Base-by-base conservation (phyloP, 768 basidiomycete species). In the Goffeauzyma gilvescens region DNA sequence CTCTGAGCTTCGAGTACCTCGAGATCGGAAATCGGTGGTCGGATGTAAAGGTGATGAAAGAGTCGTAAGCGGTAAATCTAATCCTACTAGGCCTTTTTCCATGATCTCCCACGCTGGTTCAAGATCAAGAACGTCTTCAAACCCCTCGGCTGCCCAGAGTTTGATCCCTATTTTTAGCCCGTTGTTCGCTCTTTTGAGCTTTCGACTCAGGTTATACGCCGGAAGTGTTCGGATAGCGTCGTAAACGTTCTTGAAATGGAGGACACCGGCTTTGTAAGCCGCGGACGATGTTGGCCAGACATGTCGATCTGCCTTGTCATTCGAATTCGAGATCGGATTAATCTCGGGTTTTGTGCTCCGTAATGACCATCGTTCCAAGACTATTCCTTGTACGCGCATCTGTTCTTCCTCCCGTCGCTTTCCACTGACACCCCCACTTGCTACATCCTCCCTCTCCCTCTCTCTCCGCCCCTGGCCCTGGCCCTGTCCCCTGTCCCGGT, bases 331-430 rank as follows among this genome's bases (percentile, higher is more conserved):
- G 22, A 38, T 38, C 22, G 37, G 27, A 20, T 38, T 38, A 14
- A 38, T 8, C 20, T 21, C 22, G 2, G 37, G 27, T 22, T 21
- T 38, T 20, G 37, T n/a, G 2, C 14, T 23, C 21, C 37, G 32
- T 6, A 60, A 50, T 15, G 61, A 57, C 61, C 61, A 63, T 36
- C 57, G 34, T 38, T 63, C 61, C 17, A 63, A 45, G 3, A 63
- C 44, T 23, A 63, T 58, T 3, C 61, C 61, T 13, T 55, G 52
- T 13, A 48, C 46, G 33, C 53, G 12, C 51, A 50, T 34, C 50
- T 54, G 0, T 32, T 47, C 35, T 47, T 45, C n/a, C 8, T 23
- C 14, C 31, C 32, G 15, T 33, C 41, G 7, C 31, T 26, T 25
- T 6, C 38, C 43, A 8, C 43, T n/a, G 15, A 42, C 14, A 10